Percentiles rank a stretch among this genome's conserved stretches.
Conservation (phyloP, 2,329 filamentous ascomycete genomes). For the Ophiobolus disseminans region DNA sequence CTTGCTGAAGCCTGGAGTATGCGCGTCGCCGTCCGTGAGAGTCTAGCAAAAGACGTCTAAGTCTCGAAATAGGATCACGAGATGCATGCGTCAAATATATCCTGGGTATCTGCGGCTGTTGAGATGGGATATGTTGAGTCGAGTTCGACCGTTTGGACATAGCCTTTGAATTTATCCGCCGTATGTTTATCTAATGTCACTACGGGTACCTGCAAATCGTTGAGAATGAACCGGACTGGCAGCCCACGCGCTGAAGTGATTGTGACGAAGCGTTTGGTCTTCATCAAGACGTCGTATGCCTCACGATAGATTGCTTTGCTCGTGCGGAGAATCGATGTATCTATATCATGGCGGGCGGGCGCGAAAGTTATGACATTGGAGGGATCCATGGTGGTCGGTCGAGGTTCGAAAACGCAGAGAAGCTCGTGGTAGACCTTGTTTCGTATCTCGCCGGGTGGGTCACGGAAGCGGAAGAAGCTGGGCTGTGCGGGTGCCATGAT, state of each 20-base stretch:
- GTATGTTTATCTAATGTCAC: constrained; percentile 2
- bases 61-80: constrained; percentile 20
- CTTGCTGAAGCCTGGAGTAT: constrained; percentile 6
- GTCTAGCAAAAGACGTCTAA: constrained; percentile 15
- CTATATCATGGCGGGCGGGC: constrained; percentile 2
- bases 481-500: background rate
- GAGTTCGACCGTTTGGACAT: constrained; percentile 18
- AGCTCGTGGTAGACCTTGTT: constrained; percentile 16
- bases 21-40: constrained; percentile 13
- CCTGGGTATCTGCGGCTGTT: background rate
- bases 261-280: constrained; percentile 24
- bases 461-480: constrained; percentile 11
- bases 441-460: constrained; percentile 18
- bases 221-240: constrained; percentile 6
- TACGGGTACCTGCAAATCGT: constrained; percentile 8
- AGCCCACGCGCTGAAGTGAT: constrained; percentile 9
- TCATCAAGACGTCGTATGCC: constrained; percentile 22
- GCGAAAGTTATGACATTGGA: background rate
- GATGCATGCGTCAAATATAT: background rate
- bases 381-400: background rate
- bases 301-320: constrained; percentile 15
- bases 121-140: too few species aligned
- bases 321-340: constrained; percentile 16
- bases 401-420: constrained; percentile 10
- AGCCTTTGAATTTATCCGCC: constrained; percentile 17